Base-by-base conservation (phyloP, 2,329 filamentous ascomycete genomes). In the Dactylellina drechsleri region DNA sequence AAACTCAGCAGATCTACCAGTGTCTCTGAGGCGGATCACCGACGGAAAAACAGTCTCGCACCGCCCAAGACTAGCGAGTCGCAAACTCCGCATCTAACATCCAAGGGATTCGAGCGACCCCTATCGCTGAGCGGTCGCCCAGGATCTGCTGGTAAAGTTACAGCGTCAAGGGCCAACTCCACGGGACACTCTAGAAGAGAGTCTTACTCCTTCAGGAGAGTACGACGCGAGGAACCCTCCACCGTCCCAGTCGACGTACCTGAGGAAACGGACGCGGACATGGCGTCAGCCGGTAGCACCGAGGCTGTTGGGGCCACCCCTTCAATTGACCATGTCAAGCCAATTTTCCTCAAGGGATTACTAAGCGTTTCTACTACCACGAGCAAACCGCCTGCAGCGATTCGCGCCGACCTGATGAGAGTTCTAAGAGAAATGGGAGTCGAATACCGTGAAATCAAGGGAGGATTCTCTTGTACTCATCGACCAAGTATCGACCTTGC, bases 301-400 rank as follows among this genome's bases (percentile, higher is more conserved):
- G 85, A 86, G 47, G 84, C 83, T 58, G 82, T 82, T 12, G 73
- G 66, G 8, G 79, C 81, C 23, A 82, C 83, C 23, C 79, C 79
- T 43, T 82, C 83, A 59, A 89, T 91, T 4, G 92, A 96, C 78
- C 87, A 94, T 75, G 90, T 94, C 62, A 97, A 97, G 81, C 95
- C 95, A 0, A 95, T 98, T 2, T 98, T 91, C 81, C 87, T 99
- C 68, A 99, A 98, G 82, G 95, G 95, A 3, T 86, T 99, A 16
- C 98, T 99, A 83, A 98, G 94, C 79, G 95, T 98, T 64, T 96
- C 92, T 2, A 99, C 95, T 0, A 99, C 95, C 5, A 97, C 93
- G 70, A 95, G 90, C 80, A 96, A 96, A 81, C 92, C 94, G 0
- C 87, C 98, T 10, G 85, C 89, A 0, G 89, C 92, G 72, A 99